Percentiles rank a stretch among this genome's conserved stretches.
These are phyloP conservation scores for Tuber indicum DNA, from an alignment of 495 filamentous ascomycete species.

Conservation along the genomic window DNA sequence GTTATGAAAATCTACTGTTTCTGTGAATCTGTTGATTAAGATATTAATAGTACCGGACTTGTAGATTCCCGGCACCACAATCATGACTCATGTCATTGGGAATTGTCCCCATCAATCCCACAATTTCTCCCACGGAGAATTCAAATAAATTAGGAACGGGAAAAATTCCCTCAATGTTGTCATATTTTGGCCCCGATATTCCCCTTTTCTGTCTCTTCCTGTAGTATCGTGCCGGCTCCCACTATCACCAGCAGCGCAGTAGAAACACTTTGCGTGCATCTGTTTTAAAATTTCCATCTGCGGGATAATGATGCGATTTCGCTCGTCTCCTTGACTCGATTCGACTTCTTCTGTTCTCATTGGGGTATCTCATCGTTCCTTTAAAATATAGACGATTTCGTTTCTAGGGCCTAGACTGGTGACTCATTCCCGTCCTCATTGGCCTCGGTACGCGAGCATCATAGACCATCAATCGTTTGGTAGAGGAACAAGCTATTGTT, in stretches of 20 bases:
- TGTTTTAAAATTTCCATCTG: neutral
- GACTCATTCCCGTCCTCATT: neutral
- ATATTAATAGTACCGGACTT: neutral
- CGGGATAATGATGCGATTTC: neutral
- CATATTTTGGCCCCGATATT: neutral
- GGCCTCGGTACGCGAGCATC: neutral
- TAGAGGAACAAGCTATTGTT: neutral
- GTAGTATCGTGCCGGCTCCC: neutral
- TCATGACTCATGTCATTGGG: neutral
- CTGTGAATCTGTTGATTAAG: neutral
- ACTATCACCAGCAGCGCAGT: neutral
- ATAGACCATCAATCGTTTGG: neutral
- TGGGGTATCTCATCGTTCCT: neutral
- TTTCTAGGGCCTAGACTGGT: neutral
- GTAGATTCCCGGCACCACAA: neutral
- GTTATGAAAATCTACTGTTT: neutral
- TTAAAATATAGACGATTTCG: neutral
- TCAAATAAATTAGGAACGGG: neutral
- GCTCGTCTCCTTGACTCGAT: neutral
- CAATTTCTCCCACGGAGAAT: neutral
- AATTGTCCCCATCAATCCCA: neutral
- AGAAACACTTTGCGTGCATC: neutral
- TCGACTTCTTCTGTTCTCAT: neutral
- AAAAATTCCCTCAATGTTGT: neutral
- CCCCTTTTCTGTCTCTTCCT: neutral